These are phyloP conservation scores for Termitomyces heimii DNA, from an alignment of 768 basidiomycete species.

Conservation along the genomic window DNA sequence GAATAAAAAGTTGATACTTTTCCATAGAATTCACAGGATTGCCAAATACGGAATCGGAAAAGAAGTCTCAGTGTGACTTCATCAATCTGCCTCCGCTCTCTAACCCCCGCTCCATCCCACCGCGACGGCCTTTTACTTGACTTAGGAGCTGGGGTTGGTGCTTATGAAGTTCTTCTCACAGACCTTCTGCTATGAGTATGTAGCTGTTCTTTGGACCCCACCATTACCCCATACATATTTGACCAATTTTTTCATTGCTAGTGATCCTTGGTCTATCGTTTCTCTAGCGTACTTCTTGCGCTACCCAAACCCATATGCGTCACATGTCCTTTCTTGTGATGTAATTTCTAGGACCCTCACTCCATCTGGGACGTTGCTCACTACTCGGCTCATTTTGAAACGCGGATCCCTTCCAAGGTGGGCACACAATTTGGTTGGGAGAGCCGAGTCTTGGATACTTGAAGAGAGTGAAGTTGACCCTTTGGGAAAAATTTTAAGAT, in stretches of 20 bases:
- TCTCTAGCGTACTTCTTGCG: conserved; percentile 91
- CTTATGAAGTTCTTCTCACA: conserved; percentile 54
- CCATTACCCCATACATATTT: conserved; percentile 3
- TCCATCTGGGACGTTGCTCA: conserved; percentile 68
- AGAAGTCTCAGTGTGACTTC: conserved; percentile 12
- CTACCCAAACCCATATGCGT: conserved; percentile 92
- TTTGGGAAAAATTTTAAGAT: conserved; percentile 66
- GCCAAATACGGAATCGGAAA: background rate
- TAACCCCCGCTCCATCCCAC: conserved; percentile 4
- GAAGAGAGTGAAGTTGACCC: conserved; percentile 95
- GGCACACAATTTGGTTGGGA: conserved; percentile 77
- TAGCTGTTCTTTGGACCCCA: conserved; percentile 1
- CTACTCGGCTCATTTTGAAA: conserved; percentile 90
- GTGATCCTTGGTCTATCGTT: conserved; percentile 92
- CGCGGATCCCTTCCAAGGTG: conserved; percentile 87
- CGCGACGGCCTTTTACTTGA: conserved; percentile 6
- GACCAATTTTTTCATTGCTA: conserved; percentile 23
- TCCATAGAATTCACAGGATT: background rate
- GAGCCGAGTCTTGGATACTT: conserved; percentile 90
- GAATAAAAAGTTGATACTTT: too few species aligned
- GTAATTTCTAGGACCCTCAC: conserved; percentile 82
- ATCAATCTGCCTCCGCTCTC: conserved; percentile 5
- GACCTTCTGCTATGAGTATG: conserved; percentile 51
- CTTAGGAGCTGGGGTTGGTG: conserved; percentile 23
- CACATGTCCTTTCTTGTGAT: conserved; percentile 93